phyloP scores from a whole-genome alignment of 805 yeast species.

The Wickerhamiella qilinensis region DNA sequence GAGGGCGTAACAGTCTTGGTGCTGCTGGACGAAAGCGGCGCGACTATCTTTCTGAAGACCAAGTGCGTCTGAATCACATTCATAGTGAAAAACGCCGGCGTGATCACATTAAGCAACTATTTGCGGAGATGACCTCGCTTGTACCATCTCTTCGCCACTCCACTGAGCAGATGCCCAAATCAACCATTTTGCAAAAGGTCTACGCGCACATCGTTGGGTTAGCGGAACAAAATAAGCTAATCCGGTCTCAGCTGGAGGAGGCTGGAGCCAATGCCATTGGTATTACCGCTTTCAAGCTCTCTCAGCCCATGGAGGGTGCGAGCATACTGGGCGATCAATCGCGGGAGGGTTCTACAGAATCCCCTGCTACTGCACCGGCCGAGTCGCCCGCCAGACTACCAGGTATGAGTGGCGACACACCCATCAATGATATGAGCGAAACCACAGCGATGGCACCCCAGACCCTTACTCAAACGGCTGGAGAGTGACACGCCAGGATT shows the following conservation, averaged over 20 bases:
- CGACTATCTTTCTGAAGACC: constrained; percentile 21
- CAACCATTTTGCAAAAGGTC: constrained; percentile 15
- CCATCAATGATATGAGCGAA: no score
- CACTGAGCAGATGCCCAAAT: constrained; percentile 14
- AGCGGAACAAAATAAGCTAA: constrained; percentile 14
- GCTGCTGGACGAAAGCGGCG: constrained; percentile 3
- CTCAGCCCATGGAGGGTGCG: background rate
- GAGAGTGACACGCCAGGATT: no score
- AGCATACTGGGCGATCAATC: background rate
- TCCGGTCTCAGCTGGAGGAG: constrained; percentile 12
- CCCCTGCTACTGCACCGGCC: no score
- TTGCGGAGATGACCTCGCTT: constrained; percentile 22
- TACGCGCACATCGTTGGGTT: constrained; percentile 15
- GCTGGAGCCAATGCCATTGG: constrained; percentile 10
- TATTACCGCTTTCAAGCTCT: constrained; percentile 6
- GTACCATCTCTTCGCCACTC: constrained; percentile 19
- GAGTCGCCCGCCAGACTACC: no score
- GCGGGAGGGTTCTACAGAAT: background rate
- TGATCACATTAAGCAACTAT: constrained; percentile 23
- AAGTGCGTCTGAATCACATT: constrained; percentile 25
- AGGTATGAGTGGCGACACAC: no score
- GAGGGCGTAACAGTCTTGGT: no score
- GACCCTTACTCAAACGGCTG: no score
- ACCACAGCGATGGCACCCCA: no score
- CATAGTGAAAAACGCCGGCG: constrained; percentile 26